Evolutionary conservation across 2,329 filamentous ascomycete species (phyloP).

Genomic region (Monosporascus sp.): DNA sequence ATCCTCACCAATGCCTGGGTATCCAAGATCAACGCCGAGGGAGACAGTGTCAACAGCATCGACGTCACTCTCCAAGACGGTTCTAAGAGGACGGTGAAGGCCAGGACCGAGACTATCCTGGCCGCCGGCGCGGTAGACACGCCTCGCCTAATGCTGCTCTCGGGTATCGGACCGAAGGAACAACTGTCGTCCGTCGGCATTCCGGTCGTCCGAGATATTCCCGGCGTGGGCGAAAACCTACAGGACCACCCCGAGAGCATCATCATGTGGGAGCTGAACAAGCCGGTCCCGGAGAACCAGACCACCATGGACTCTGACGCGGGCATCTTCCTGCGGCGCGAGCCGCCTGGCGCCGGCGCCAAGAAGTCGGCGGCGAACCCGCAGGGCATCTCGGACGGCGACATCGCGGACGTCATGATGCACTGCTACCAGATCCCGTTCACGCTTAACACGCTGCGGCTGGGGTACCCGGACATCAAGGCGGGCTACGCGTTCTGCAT

Average conservation of each 20-base stretch:
- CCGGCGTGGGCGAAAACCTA: slow-evolving; percentile 57
- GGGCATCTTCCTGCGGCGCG: slow-evolving; percentile 79
- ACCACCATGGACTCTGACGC: slow-evolving; percentile 91
- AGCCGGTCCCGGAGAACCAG: slow-evolving; percentile 70
- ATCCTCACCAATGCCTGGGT: slow-evolving; percentile 87
- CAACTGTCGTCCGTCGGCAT: slow-evolving; percentile 51
- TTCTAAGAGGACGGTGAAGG: slow-evolving; percentile 49
- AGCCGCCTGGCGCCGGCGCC: slow-evolving; percentile 62
- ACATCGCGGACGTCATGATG: slow-evolving; percentile 87
- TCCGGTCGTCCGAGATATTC: slow-evolving; percentile 50
- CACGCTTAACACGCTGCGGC: slow-evolving; percentile 74
- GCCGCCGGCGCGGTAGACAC: slow-evolving; percentile 79
- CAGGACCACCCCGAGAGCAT: slow-evolving; percentile 57
- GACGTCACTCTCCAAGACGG: slow-evolving; percentile 57
- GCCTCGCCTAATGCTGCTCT: slow-evolving; percentile 59
- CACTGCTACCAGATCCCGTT: slow-evolving; percentile 96
- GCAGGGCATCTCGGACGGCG: slow-evolving; percentile 55
- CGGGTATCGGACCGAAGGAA: slow-evolving; percentile 49
- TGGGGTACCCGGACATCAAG: slow-evolving; percentile 60
- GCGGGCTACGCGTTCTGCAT: slow-evolving; percentile 87
- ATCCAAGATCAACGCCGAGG: slow-evolving; percentile 68
- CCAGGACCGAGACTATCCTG: slow-evolving; percentile 72
- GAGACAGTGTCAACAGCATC: slow-evolving; percentile 67
- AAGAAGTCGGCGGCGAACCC: slow-evolving; percentile 44
- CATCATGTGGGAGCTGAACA: slow-evolving; percentile 72